Evolutionary conservation across 176 grass and related monocot genomes (phyloP), one percentile per base, ranked within the genome.

Genomic region (Aechmea fasciata): DNA sequence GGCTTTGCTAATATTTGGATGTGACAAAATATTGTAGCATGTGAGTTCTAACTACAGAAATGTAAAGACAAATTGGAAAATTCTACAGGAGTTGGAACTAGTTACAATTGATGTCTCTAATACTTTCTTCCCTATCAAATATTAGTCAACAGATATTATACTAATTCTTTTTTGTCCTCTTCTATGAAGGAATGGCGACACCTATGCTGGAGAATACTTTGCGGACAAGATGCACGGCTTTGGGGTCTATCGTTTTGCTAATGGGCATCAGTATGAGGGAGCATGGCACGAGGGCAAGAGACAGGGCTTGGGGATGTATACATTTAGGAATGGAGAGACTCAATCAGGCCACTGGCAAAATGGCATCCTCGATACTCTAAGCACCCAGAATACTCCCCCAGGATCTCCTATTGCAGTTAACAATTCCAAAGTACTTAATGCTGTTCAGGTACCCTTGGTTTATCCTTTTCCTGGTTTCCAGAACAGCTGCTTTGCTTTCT

Each of bases 341-440:
- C 95, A 99, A 77, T 85, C 95, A 66, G 95, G 95, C 67, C 95
- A 99, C 71, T 99, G 95, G 95, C 95, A 99, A 81, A 99, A 82
- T 47, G 95, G 89, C 63, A 59, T 82, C 47, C 86, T 97, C 14
- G 77, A 85, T 71, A 92, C 89, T 15, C 74, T 90, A 63, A 92
- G 93, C 79, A 97, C 93, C 47, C 93, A 92, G 73, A 92, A 73
- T 57, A 74, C 73, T 72, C 25, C 81, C 48, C 89, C 87, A 72
- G 79, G 81, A 59, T 97, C 93, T 3, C 81, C 93, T 71, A 73
- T 92, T 80, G 84, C 86, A 61, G 86, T 90, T 41, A 93, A 93
- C 73, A 83, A 93, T 83, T 87, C 89, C 48, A 93, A 83, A 88
- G 87, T 99, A 22, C 87, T 99, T 49, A 99, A 93, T 64, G 84